Conservation (phyloP, 345 rosid species). For the Lepidium sativum region DNA sequence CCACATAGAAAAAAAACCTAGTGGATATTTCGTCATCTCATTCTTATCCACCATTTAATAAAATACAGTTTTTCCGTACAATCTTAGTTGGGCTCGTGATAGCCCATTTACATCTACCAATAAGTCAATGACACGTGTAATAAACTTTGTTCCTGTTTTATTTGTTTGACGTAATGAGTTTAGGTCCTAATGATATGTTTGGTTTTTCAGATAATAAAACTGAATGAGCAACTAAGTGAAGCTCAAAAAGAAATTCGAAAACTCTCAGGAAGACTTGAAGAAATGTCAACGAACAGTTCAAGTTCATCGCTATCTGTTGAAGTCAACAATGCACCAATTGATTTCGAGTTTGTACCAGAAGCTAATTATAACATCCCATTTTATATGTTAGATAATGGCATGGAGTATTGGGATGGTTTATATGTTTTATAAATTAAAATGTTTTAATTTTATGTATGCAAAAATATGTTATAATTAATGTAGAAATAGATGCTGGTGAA, state of each 20-base stretch:
- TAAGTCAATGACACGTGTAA: background rate
- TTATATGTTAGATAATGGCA: constrained; percentile 34
- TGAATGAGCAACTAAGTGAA: constrained; percentile 40
- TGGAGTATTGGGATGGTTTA: constrained; percentile 48
- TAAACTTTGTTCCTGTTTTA: too few species aligned
- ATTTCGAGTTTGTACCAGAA: constrained; percentile 37
- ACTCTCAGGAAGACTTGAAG: constrained; percentile 35
- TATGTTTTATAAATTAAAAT: background rate
- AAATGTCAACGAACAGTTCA: constrained; percentile 40
- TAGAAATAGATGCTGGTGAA: constrained; percentile 2
- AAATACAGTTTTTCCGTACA: constrained; percentile 9
- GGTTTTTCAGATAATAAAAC: constrained; percentile 40
- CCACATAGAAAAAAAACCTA: background rate
- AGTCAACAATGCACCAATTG: constrained; percentile 33
- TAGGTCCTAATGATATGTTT: background rate
- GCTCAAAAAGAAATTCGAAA: constrained; percentile 47
- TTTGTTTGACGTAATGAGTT: too few species aligned
- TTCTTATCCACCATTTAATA: constrained; percentile 10
- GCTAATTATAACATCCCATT: constrained; percentile 33
- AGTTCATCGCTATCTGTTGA: constrained; percentile 43
- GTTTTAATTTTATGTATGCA: background rate
- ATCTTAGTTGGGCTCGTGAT: constrained; percentile 11
- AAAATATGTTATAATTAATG: background rate
- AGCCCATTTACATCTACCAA: constrained; percentile 1
- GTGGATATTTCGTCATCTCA: constrained; percentile 2